Conservation (phyloP, 768 basidiomycete genomes). For the Symmetrospora coprosmae region DNA sequence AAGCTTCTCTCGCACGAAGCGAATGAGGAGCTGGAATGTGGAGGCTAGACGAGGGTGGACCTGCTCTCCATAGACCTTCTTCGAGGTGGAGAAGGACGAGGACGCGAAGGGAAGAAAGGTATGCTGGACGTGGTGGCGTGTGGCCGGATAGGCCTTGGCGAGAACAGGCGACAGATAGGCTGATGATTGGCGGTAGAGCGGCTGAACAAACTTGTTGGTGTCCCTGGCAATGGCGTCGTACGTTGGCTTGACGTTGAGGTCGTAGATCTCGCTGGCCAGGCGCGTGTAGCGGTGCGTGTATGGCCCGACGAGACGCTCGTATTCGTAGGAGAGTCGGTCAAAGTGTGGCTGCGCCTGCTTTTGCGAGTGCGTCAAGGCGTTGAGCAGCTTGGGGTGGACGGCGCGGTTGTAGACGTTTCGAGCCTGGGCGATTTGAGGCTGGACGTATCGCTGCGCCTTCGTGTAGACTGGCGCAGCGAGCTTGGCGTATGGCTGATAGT, state of each 20-base stretch:
- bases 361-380: slow-evolving; percentile 16
- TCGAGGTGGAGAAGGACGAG: slow-evolving; percentile 23
- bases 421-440: neutral
- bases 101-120: slow-evolving; percentile 25
- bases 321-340: neutral
- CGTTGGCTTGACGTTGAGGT: slow-evolving; percentile 20
- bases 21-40: neutral
- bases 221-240: neutral
- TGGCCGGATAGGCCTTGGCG: slow-evolving; percentile 21
- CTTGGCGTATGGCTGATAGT: neutral
- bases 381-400: neutral
- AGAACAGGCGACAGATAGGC: neutral
- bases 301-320: neutral
- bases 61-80: slow-evolving; percentile 24
- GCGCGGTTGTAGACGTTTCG: neutral
- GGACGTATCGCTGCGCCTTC: neutral
- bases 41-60: slow-evolving; percentile 26
- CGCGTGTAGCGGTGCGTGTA: slow-evolving; percentile 9
- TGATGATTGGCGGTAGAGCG: neutral
- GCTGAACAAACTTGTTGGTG: neutral
- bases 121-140: slow-evolving; percentile 18
- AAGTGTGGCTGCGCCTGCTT: neutral
- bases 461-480: slow-evolving; percentile 6
- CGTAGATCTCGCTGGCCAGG: slow-evolving; percentile 21
- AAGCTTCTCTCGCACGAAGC: slow-evolving; percentile 21